phyloP scores from a whole-genome alignment of 2,329 filamentous ascomycete genomes.

The Hypoxylon sp. region DNA sequence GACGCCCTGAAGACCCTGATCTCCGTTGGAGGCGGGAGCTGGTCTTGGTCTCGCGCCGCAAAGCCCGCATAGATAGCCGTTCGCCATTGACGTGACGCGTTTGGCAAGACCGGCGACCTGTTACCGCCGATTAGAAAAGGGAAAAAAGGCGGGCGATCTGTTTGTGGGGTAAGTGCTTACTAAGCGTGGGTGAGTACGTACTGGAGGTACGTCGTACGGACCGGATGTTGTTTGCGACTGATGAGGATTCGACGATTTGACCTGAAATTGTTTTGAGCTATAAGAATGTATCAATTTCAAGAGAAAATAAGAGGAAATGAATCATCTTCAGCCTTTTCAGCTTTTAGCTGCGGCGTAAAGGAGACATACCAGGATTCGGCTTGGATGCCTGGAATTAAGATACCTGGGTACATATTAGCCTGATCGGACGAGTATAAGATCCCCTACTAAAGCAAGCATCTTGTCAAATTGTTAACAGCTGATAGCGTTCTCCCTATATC shows the following conservation, averaged over 20 bases:
- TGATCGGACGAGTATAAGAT: slow-evolving; percentile 14
- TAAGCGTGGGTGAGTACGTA: too few species aligned
- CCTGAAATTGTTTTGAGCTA: too few species aligned
- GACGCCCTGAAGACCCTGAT: slow-evolving; percentile 29
- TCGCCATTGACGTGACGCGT: slow-evolving; percentile 9
- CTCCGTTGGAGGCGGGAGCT: not conserved
- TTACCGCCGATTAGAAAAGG: not conserved
- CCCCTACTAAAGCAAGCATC: not conserved
- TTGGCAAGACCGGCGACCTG: not conserved
- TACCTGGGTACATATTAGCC: not conserved
- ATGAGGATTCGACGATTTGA: not conserved
- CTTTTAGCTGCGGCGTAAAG: too few species aligned
- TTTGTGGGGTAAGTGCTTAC: slow-evolving; percentile 1
- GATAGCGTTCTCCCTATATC: not conserved
- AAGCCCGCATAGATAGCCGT: slow-evolving; percentile 27
- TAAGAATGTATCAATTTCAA: too few species aligned
- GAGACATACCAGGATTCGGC: too few species aligned
- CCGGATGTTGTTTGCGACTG: not conserved
- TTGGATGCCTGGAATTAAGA: too few species aligned
- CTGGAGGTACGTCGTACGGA: too few species aligned
- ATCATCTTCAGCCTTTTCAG: too few species aligned
- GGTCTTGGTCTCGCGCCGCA: slow-evolving; percentile 14
- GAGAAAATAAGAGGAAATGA: too few species aligned
- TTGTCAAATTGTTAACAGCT: slow-evolving; percentile 6
- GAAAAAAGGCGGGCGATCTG: not conserved